Conservation (phyloP, 768 basidiomycete species). For the Obba rivulosa region DNA sequence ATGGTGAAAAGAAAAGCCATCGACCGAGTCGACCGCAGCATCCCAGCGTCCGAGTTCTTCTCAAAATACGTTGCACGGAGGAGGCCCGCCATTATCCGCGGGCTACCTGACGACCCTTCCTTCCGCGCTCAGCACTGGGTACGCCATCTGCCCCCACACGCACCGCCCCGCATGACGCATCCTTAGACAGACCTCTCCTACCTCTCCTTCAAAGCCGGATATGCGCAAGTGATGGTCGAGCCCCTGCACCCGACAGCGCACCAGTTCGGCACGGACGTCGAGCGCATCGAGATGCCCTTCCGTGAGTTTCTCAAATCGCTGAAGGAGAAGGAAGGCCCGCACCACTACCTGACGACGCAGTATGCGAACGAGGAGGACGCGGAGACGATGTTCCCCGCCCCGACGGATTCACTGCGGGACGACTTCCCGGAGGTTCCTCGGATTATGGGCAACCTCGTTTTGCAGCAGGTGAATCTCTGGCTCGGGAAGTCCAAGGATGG, state of each 20-base stretch:
- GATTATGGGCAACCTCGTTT: constrained; percentile 24
- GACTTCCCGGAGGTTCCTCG: constrained; percentile 24
- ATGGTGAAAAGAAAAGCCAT: constrained; percentile 8
- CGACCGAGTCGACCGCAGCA: constrained; percentile 9
- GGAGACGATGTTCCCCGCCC: constrained; percentile 23
- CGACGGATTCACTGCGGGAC: constrained; percentile 20
- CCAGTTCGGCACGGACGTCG: constrained; percentile 25
- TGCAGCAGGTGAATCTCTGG: constrained; percentile 29
- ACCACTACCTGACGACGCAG: constrained; percentile 26
- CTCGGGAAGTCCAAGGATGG: constrained; percentile 23
- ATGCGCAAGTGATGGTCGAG: constrained; percentile 20
- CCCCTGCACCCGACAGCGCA: constrained; percentile 20
- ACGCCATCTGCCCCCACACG: constrained; percentile 1
- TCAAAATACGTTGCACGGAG: constrained; percentile 19
- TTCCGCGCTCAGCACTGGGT: constrained; percentile 24
- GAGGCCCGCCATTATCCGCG: constrained; percentile 19
- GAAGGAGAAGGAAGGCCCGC: constrained; percentile 11
- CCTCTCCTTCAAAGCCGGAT: constrained; percentile 20
- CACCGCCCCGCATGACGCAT: too few species aligned
- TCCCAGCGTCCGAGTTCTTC: constrained; percentile 19
- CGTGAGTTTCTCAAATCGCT: constrained; percentile 17
- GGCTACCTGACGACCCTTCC: constrained; percentile 19
- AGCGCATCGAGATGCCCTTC: constrained; percentile 20
- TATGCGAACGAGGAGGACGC: constrained; percentile 22
- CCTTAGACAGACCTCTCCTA: constrained; percentile 19